phyloP scores from a whole-genome alignment of 371 early-diverging fungal genomes.

The Parasitella parasitica region DNA sequence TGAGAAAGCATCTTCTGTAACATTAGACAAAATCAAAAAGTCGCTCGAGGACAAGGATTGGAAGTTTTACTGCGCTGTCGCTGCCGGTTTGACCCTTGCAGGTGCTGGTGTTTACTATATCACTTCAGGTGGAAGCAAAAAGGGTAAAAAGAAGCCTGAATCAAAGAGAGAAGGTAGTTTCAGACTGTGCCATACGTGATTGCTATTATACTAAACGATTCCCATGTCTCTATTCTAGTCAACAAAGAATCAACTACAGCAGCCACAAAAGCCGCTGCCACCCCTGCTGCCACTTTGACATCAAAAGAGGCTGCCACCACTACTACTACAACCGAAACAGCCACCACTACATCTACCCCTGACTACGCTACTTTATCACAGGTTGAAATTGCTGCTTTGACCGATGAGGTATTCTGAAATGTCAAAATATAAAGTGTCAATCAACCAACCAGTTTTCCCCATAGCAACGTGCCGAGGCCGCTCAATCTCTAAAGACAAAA shows the following conservation, averaged over 20 bases:
- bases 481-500: constrained; percentile 75
- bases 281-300: constrained; percentile 14
- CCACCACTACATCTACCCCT: constrained; percentile 20
- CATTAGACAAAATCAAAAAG: constrained; percentile 48
- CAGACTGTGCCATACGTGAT: no score
- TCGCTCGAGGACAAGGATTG: constrained; percentile 75
- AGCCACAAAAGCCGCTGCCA: constrained; percentile 2
- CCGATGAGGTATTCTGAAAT: constrained; percentile 41
- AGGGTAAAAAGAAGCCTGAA: constrained; percentile 24
- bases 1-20: constrained; percentile 3
- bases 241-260: constrained; percentile 1
- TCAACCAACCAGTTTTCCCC: not conserved
- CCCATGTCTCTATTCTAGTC: not conserved
- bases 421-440: not conserved
- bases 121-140: constrained; percentile 26
- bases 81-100: constrained; percentile 63
- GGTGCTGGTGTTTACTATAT: constrained; percentile 72
- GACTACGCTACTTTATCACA: constrained; percentile 57
- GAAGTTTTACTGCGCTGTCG: constrained; percentile 75
- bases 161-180: constrained; percentile 21
- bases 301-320: constrained; percentile 10
- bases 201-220: no score
- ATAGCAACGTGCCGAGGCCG: constrained; percentile 65
- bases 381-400: constrained; percentile 57
- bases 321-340: constrained; percentile 16